Base-by-base conservation (phyloP, 1,139 yeast species). In the Candida mesenterica region DNA sequence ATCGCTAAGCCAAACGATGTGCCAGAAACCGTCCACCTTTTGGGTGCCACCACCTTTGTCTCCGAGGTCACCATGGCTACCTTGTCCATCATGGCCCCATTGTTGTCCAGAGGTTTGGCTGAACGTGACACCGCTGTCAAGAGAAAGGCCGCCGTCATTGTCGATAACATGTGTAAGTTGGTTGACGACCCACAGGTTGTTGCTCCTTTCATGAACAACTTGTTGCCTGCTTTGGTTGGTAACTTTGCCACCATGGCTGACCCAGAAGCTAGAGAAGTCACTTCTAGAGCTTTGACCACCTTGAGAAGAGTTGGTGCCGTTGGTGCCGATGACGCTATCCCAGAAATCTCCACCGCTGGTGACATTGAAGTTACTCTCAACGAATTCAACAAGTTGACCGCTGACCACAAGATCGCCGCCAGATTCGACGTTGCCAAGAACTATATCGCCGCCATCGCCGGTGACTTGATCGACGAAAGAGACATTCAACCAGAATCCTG, bases 1-100 rank as follows among this genome's bases (percentile, higher is more conserved):
- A 92, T 92, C 61, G 95, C 96, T 61, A 79, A 85, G 71, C 98
- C 98, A 71, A 77, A 82, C 57, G 92, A 83, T 70, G 98, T 92
- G 56, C 95, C 98, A 68, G 97, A 92, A 78, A 92, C 98, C 59
- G 97, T 92, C 52, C 98, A 92, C 75, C 69, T 82, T 61, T 86
- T 92, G 68, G 98, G 98, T 87, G 97, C 98, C 61, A 92, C 98
- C 61, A 92, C 98, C 62, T 92, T 92, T 67, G 98, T 92, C 58
- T 89, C 97, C 58, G 98, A 92, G 77, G 98, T 92, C 59, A 94
- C 98, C 72, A 90, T 94, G 77, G 97, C 98, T 59, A 94, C 98
- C 60, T 80, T 92, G 64, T 90, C 98, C 65, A 92, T 92, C 76
- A 92, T 92, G 98, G 96, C 90, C 57, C 98, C 98, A 65, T 81